Evolutionary conservation across 1,284 basidiomycete species (phyloP).

Genomic region (Mycena sp.): DNA sequence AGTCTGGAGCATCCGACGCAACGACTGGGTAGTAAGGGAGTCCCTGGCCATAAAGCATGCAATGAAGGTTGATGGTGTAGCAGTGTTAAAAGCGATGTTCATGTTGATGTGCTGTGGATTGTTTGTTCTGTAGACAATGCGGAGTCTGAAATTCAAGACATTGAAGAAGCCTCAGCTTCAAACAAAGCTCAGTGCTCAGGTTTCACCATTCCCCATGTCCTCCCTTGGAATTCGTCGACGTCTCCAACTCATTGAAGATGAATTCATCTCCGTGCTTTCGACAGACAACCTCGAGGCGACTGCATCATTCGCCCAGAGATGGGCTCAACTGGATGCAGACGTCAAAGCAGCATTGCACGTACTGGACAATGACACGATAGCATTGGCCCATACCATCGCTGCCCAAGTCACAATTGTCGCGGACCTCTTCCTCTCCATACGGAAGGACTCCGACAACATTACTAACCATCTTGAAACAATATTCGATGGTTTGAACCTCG

Average conservation of each 20-base stretch:
- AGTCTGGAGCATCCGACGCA: neutral
- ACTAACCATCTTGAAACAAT: neutral
- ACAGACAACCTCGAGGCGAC: neutral
- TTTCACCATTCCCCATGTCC: constrained; percentile 4
- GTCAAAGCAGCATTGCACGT: neutral
- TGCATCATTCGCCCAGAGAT: constrained; percentile 4
- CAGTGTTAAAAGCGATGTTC: neutral
- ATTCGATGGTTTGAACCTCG: neutral
- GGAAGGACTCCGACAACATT: neutral
- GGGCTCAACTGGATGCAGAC: constrained; percentile 12
- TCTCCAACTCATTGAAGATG: neutral
- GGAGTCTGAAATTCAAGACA: constrained; percentile 15
- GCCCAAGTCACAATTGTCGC: constrained; percentile 20
- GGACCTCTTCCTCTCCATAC: constrained; percentile 7
- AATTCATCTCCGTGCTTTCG: neutral
- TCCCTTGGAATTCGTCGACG: constrained; percentile 3
- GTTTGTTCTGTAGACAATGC: constrained; percentile 15
- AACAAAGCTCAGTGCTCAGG: neutral
- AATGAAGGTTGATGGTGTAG: neutral
- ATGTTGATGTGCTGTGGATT: neutral
- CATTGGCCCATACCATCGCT: constrained; percentile 16
- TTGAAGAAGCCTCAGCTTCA: neutral
- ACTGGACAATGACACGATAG: neutral
- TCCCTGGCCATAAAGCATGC: no score
- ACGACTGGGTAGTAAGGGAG: neutral